Base-by-base conservation (phyloP, 306 rosid species). In the Carpinus fangiana region DNA sequence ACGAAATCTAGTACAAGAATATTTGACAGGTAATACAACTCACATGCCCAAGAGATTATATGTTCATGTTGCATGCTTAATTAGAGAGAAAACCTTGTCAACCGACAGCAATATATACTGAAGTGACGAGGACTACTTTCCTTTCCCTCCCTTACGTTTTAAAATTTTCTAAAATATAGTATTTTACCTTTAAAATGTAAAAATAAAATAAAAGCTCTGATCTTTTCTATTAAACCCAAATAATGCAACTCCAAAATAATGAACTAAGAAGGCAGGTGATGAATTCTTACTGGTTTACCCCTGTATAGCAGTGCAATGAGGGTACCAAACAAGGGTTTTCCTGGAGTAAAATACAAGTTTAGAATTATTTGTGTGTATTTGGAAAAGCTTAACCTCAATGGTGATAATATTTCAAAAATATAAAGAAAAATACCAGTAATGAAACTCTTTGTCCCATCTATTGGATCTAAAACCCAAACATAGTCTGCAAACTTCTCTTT, bases 381-480 rank as follows among this genome's bases (percentile, higher is more conserved):
- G 21, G 13, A 34, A 76, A 66, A 48, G 31, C 60, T 79, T 46
- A 41, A 13, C 48, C 14, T 12, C 18, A 36, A 61, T 2, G 48
- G 38, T 1, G 41, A 59, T 9, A 72, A 60, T 21, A 48, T 12
- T 34, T 41, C 20, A 72, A 36, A 55, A 54, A 57, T 2, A 41
- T 12, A 5, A 59, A 80, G 72, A 60, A 75, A 38, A 71, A 72
- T 89, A 95, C 98, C 98, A 70, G 98, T 95, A 47, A 95, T 91
- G 56, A 92, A 95, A 75, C 98, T 95, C 84, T 91, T 95, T 67
- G 98, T 95, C 72, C 98, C 98, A 82, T 95, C 98, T 21, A 92
- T 92, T 7, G 98, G 98, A 84, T 95, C 98, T 68, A 95, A 92
- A 36, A 95, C 93, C 98, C 98, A 95, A 18, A 95, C 98, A 75